A percentile compares a stretch with the other conserved stretches of the same genome.
Conservation (phyloP, 2,329 filamentous ascomycete genomes). For the Neocatenulostroma microsporum region DNA sequence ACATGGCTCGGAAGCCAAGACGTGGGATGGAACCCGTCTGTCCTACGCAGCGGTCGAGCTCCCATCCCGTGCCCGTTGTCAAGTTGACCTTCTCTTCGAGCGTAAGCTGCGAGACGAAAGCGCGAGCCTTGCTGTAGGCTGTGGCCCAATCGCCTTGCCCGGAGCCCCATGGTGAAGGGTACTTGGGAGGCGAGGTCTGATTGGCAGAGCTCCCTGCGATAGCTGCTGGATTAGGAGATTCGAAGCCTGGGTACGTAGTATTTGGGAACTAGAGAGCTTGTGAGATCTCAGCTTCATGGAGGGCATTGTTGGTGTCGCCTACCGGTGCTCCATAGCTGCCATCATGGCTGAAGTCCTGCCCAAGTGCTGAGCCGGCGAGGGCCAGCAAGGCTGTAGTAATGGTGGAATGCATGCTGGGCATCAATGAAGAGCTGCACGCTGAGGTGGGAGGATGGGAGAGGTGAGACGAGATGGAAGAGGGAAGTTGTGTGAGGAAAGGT, state of each 20-base stretch:
- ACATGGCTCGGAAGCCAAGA: constrained; percentile 62
- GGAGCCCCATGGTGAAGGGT: constrained; percentile 82
- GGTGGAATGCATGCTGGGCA: constrained; percentile 4
- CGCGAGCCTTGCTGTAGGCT: constrained; percentile 66
- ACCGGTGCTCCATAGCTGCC: constrained; percentile 8
- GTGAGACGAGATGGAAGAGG: background rate
- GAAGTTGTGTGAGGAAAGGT: too few species aligned
- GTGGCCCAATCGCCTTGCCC: constrained; percentile 65
- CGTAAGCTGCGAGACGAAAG: constrained; percentile 76
- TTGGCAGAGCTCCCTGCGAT: constrained; percentile 23
- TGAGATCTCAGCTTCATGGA: background rate
- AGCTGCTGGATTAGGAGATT: constrained; percentile 19
- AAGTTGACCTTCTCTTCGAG: constrained; percentile 88
- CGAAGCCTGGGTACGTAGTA: constrained; percentile 16
- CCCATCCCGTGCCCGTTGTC: constrained; percentile 79
- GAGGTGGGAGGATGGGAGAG: background rate
- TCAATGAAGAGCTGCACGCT: constrained; percentile 5
- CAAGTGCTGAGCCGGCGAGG: constrained; percentile 2
- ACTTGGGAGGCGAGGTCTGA: constrained; percentile 55
- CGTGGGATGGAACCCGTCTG: constrained; percentile 64
- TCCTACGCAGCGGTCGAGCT: constrained; percentile 66
- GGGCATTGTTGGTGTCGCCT: background rate
- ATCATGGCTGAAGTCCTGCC: constrained; percentile 6
- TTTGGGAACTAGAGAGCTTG: constrained; percentile 17
- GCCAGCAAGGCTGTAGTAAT: constrained; percentile 7